Base-by-base conservation (phyloP, 371 early-diverging fungal genomes). In the Lichtheimia ramosa region DNA sequence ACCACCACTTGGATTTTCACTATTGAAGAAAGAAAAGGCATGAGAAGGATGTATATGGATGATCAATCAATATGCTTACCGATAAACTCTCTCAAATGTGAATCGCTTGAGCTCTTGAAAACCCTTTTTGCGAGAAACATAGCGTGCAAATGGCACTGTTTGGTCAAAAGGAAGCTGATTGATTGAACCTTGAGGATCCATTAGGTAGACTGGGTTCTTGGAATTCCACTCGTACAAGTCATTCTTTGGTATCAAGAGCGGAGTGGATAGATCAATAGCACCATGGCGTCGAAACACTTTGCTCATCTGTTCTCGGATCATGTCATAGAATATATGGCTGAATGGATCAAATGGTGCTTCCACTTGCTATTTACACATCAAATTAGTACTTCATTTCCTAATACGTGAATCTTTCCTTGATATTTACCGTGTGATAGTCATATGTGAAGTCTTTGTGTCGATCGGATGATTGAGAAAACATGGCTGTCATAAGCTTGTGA, bases 161-260 rank as follows among this genome's bases (percentile, higher is more conserved):
- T 96, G 82, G 72, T 97, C 97, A 68, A 89, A 92, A 0, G 96
- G 95, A 16, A 97, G 70, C 40, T 87, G 92, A 48, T 95, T 95
- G 34, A 95, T 70, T 21, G 84, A 83, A 43, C 96, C 97, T 43
- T 82, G 81, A 2, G 89, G 71, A 55, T 97, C 96, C 73, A 97
- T 77, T 39, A 94, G 71, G 62, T 88, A 81, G 3, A 91, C 95
- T 1, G 91, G 89, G 23, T 81, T 81, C 61, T 91, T 89, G 66
- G 82, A 81, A 51, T 75, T 77, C 64, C 71, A 80, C 54, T 90
- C 87, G 51, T 88, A 83, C 7, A 87, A 56, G 34, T 85, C 88
- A n/a, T 87, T 79, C 57, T 91, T 90, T 16, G 97, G 98, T 52
- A 91, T 83, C 61, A 97, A 61, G n/a, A 93, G 70, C 0, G 97